A percentile compares a stretch with the other conserved stretches of the same genome.
Evolutionary conservation across 805 yeast genomes (phyloP).

Genomic region (Candida verbasci): DNA sequence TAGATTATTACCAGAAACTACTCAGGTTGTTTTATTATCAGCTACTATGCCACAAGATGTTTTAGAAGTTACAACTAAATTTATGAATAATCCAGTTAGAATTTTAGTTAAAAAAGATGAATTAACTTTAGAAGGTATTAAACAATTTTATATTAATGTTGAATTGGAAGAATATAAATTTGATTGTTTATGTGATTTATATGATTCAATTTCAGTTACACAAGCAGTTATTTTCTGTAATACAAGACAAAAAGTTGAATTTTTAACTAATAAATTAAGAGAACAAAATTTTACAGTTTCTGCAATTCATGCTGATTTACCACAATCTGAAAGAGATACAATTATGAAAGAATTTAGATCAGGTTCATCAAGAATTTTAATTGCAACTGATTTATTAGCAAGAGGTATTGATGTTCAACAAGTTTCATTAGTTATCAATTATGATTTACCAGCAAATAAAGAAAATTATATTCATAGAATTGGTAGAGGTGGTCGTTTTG

Average conservation of each 20-base stretch:
- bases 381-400: conserved; percentile 93
- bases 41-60: conserved; percentile 96
- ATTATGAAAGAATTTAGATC: conserved; percentile 95
- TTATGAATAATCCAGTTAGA: conserved; percentile 92
- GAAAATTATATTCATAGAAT: conserved; percentile 97
- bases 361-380: conserved; percentile 88
- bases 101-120: conserved; percentile 95
- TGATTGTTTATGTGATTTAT: conserved; percentile 89
- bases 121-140: conserved; percentile 91
- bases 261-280: conserved; percentile 69
- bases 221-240: conserved; percentile 98
- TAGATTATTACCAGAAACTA: conserved; percentile 77
- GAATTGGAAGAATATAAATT: conserved; percentile 93
- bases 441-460: conserved; percentile 84
- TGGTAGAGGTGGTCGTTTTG: conserved; percentile 98
- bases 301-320: conserved; percentile 95
- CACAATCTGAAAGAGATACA: conserved; percentile 86
- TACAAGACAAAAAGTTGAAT: conserved; percentile 91
- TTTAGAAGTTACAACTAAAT: conserved; percentile 82
- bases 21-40: conserved; percentile 91
- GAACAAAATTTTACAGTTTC: conserved; percentile 86
- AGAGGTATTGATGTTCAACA: conserved; percentile 98
- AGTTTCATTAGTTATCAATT: conserved; percentile 90
- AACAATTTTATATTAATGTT: conserved; percentile 86
- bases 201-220: conserved; percentile 92